Conservation (phyloP, 345 rosid species). For the Syzygium oleosum region DNA sequence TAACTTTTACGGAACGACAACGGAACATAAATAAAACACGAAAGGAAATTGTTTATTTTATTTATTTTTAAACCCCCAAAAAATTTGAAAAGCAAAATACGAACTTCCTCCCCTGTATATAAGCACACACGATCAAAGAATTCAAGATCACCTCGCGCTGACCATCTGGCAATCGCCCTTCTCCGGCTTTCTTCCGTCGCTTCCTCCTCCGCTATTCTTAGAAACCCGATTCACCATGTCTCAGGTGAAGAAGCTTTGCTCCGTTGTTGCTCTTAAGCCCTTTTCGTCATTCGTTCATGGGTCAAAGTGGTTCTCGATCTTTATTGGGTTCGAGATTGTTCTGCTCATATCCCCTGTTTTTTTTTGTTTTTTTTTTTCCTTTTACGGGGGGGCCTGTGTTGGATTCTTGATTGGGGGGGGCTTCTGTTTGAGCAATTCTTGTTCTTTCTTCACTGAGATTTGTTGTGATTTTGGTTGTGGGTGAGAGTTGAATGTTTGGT, state of each 20-base stretch:
- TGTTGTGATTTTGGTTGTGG: background rate
- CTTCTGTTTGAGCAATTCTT: background rate
- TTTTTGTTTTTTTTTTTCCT: too few relatives aligned
- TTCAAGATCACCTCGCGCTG: background rate
- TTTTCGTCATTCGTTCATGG: background rate
- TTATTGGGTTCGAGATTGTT: background rate
- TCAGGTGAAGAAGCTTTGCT: background rate
- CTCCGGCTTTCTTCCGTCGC: background rate
- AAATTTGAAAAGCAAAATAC: background rate
- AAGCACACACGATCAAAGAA: background rate
- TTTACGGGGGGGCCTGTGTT: background rate
- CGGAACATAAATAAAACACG: background rate
- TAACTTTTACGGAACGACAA: background rate
- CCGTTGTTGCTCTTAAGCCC: background rate
- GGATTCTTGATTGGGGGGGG: background rate
- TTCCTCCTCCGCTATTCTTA: background rate
- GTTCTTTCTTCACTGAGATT: background rate
- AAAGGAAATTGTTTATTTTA: too few relatives aligned
- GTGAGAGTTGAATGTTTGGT: background rate
- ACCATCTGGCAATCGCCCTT: background rate
- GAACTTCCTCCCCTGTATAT: background rate
- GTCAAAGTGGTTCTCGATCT: background rate
- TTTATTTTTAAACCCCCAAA: background rate
- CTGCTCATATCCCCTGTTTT: background rate
- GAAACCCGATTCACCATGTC: background rate